Conservation (phyloP, 2,329 filamentous ascomycete genomes). For the Claviceps paspali region DNA sequence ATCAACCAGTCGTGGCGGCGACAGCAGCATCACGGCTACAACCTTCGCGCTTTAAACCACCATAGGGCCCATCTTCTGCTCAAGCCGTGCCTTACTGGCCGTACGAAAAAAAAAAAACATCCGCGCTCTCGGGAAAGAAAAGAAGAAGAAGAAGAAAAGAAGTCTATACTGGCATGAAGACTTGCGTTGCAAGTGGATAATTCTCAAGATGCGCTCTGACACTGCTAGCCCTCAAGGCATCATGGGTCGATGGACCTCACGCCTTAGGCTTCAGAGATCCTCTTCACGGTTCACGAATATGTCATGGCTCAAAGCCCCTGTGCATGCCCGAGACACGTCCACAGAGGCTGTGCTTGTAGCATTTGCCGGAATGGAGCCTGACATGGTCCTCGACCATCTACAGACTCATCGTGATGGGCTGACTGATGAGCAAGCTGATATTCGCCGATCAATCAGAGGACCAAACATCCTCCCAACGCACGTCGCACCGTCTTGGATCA, state of each 20-base stretch:
- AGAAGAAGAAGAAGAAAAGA: not conserved
- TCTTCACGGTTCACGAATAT: conserved; percentile 1
- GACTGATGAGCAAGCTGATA: conserved; percentile 9
- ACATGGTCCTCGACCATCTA: conserved; percentile 9
- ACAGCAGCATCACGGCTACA: conserved; percentile 4
- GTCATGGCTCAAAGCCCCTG: conserved; percentile 6
- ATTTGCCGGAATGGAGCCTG: conserved; percentile 9
- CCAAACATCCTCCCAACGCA: conserved; percentile 12
- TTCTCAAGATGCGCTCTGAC: conserved; percentile 4
- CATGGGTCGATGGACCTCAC: conserved; percentile 1
- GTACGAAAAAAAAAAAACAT: not conserved
- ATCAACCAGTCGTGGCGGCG: conserved; percentile 9
- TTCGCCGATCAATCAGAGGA: conserved; percentile 10
- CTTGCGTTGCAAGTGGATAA: not conserved
- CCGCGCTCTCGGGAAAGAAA: not conserved
- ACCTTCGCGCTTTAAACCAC: conserved; percentile 6
- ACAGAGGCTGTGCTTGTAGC: conserved; percentile 10
- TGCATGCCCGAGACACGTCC: conserved; percentile 6
- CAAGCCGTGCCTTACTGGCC: not conserved
- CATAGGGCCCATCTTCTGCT: conserved; percentile 4
- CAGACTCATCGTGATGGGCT: conserved; percentile 10
- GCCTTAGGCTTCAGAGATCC: conserved; percentile 1
- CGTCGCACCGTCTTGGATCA: conserved; percentile 13
- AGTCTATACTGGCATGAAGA: conserved; percentile 7
- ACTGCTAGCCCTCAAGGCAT: not conserved